phyloP scores from a whole-genome alignment of 2,329 filamentous ascomycete species.

The Aspergillus sp. region DNA sequence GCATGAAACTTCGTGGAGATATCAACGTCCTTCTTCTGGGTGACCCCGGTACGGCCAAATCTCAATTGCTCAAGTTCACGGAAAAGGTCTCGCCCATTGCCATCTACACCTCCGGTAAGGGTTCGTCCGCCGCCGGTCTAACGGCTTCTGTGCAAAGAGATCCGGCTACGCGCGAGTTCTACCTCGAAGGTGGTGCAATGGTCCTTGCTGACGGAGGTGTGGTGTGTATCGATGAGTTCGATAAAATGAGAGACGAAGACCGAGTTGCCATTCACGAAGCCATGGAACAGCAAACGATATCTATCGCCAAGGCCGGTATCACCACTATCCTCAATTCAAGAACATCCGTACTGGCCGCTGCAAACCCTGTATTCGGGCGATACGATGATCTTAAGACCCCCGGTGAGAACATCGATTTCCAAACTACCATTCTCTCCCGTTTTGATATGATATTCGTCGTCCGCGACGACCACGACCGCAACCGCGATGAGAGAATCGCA shows the following conservation, averaged over 20 bases:
- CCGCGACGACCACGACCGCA: conserved; percentile 86
- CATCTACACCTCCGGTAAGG: conserved; percentile 98
- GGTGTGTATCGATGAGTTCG: conserved; percentile 98
- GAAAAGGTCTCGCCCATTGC: conserved; percentile 95
- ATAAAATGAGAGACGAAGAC: conserved; percentile 99
- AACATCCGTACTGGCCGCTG: conserved; percentile 91
- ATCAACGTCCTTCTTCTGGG: conserved; percentile 96
- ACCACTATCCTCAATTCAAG: conserved; percentile 96
- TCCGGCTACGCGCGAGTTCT: conserved; percentile 89
- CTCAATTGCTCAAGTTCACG: conserved; percentile 94
- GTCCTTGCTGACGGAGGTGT: conserved; percentile 95
- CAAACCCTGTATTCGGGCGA: conserved; percentile 95
- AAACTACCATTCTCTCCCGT: conserved; percentile 95
- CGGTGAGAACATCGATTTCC: conserved; percentile 98
- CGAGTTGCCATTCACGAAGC: conserved; percentile 98
- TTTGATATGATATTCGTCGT: conserved; percentile 99
- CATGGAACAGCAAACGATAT: conserved; percentile 99
- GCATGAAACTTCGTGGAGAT: conserved; percentile 95
- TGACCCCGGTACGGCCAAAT: conserved; percentile 97
- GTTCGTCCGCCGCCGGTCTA: conserved; percentile 93
- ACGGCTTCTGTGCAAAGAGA: conserved; percentile 96
- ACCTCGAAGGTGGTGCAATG: conserved; percentile 97
- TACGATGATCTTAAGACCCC: conserved; percentile 98
- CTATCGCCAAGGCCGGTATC: conserved; percentile 97
- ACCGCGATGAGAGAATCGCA: conserved; percentile 88